Percentiles rank a stretch among this genome's conserved stretches.
Conservation (phyloP, 148 eudicot genomes). For the Oxyria digyna region DNA sequence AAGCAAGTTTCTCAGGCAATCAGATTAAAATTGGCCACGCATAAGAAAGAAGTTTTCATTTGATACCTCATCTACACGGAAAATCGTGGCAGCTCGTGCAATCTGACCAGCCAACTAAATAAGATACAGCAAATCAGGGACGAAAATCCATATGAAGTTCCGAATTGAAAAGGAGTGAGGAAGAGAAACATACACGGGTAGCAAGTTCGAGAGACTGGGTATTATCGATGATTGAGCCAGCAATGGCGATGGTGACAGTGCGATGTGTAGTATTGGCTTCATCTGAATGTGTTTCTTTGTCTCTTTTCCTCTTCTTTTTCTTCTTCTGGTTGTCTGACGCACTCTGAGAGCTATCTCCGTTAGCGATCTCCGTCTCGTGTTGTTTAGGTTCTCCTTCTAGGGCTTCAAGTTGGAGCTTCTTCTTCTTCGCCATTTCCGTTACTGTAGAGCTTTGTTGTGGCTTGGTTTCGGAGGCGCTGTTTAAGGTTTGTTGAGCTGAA, state of each 20-base stretch:
- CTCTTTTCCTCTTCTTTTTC: constrained; percentile 26
- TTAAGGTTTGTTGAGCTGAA: background rate
- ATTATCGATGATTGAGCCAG: constrained; percentile 77
- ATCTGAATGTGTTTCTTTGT: constrained; percentile 7
- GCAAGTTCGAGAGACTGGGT: constrained; percentile 93
- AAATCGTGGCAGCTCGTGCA: constrained; percentile 96
- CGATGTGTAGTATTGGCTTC: constrained; percentile 30
- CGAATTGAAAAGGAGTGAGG: background rate
- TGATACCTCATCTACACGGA: constrained; percentile 74
- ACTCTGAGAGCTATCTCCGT: constrained; percentile 20
- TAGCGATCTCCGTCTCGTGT: constrained; percentile 8
- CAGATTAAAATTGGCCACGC: background rate
- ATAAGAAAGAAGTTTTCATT: background rate
- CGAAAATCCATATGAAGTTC: background rate
- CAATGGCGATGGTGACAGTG: constrained; percentile 59
- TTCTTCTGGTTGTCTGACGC: background rate
- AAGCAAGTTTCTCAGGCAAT: background rate
- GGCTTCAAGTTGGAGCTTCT: background rate
- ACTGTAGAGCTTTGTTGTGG: background rate
- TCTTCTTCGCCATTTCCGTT: constrained; percentile 18
- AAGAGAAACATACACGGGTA: constrained; percentile 50
- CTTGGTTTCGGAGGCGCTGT: background rate
- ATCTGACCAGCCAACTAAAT: constrained; percentile 88
- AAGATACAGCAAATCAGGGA: background rate
- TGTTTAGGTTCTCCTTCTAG: background rate